phyloP scores from a whole-genome alignment of 2,329 filamentous ascomycete species.

The Geosmithia putterillii region DNA sequence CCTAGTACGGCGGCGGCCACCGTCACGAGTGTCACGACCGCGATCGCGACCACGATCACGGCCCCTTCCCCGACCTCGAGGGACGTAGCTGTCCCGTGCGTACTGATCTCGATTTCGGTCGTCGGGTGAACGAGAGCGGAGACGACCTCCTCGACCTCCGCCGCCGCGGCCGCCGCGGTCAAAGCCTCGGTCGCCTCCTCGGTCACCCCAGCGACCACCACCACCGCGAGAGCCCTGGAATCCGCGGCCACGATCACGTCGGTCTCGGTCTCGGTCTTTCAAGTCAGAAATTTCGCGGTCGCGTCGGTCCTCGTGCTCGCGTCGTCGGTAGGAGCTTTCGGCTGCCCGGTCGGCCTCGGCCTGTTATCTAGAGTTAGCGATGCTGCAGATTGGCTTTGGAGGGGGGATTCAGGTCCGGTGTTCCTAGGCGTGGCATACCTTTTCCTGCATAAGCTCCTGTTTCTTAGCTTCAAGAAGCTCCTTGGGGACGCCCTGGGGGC shows the following conservation, averaged over 20 bases:
- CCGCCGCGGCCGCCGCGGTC: slow-evolving; percentile 31
- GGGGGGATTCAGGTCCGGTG: too few species aligned
- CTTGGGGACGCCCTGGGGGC: slow-evolving; percentile 82
- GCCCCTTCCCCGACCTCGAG: slow-evolving; percentile 27
- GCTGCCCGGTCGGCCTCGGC: slow-evolving; percentile 73
- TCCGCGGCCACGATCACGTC: slow-evolving; percentile 38
- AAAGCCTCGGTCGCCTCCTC: slow-evolving; percentile 38
- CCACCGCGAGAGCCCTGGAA: slow-evolving; percentile 35
- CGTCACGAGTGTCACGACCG: slow-evolving; percentile 18
- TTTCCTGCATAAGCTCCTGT: slow-evolving; percentile 84
- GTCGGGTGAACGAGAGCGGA: slow-evolving; percentile 35
- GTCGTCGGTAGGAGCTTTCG: slow-evolving; percentile 58
- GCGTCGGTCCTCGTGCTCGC: slow-evolving; percentile 58
- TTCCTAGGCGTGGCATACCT: slow-evolving; percentile 41
- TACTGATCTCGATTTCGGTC: slow-evolving; percentile 29
- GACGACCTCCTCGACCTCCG: slow-evolving; percentile 17
- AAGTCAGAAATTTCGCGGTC: slow-evolving; percentile 59
- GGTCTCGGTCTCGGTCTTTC: slow-evolving; percentile 54
- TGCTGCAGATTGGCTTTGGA: not conserved
- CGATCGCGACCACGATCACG: slow-evolving; percentile 25
- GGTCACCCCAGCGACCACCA: slow-evolving; percentile 13
- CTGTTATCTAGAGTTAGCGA: slow-evolving; percentile 25
- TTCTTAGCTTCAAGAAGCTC: slow-evolving; percentile 96
- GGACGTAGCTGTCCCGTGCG: slow-evolving; percentile 41
- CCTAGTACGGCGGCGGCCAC: slow-evolving; percentile 2